Percentiles rank a stretch among this genome's conserved stretches.
phyloP scores from a whole-genome alignment of 2,329 filamentous ascomycete species.

The Pseudodiploospora longispora region DNA sequence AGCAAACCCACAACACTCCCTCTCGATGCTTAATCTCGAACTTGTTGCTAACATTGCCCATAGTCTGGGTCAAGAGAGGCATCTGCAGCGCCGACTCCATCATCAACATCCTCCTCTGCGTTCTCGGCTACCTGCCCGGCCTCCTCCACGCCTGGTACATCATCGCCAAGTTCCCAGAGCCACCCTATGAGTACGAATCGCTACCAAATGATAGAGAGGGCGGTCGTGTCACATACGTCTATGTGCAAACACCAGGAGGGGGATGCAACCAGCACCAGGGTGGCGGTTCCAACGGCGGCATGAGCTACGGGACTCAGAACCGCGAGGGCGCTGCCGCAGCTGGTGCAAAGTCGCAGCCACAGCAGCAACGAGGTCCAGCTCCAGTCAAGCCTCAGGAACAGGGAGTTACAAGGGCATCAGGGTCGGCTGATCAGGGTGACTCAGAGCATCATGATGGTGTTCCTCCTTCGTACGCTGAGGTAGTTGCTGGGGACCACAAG shows the following conservation, averaged over 20 bases:
- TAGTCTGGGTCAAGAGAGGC: slow-evolving; percentile 94
- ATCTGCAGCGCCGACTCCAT: slow-evolving; percentile 87
- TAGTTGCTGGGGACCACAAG: slow-evolving; percentile 85
- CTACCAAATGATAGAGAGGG: slow-evolving; percentile 39
- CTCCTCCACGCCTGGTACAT: slow-evolving; percentile 98
- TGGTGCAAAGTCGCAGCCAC: slow-evolving; percentile 24
- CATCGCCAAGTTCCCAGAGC: slow-evolving; percentile 80
- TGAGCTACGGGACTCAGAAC: slow-evolving; percentile 15
- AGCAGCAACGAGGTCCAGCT: background rate
- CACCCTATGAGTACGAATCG: slow-evolving; percentile 60
- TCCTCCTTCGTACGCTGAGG: slow-evolving; percentile 85
- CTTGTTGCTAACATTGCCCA: slow-evolving; percentile 13
- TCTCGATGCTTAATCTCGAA: background rate
- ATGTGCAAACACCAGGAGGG: slow-evolving; percentile 47
- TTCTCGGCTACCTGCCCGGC: slow-evolving; percentile 72
- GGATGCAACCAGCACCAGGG: slow-evolving; percentile 25
- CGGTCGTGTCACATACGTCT: slow-evolving; percentile 67
- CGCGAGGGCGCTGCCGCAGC: background rate
- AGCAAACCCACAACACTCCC: background rate
- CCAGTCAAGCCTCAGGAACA: slow-evolving; percentile 22
- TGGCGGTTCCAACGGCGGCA: slow-evolving; percentile 4
- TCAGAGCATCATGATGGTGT: slow-evolving; percentile 19
- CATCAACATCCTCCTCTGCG: slow-evolving; percentile 89
- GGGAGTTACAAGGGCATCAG: slow-evolving; percentile 31
- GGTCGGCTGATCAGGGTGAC: slow-evolving; percentile 28